Evolutionary conservation across 805 yeast species (phyloP), one percentile per base, ranked within the genome.

Genomic region (Millerozyma miso): DNA sequence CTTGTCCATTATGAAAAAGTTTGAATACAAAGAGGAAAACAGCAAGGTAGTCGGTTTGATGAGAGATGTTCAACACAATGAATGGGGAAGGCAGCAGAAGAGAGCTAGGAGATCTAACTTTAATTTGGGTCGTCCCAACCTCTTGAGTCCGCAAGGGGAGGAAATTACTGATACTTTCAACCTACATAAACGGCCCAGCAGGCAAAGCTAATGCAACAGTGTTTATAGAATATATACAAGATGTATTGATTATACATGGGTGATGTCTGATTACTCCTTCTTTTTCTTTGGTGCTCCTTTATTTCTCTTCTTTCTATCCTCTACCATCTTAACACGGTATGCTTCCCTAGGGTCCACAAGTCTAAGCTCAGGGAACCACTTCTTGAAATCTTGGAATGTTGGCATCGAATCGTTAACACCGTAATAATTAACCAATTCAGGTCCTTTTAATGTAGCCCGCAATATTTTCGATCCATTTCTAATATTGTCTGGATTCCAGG

Each of bases 251-350:
- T 15, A 4, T 19, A 2, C 20, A 12, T 18, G n/a, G 13, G 13
- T 32, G 17, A 18, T 3, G 18, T 19, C 10, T 8, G 38, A 19
- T 19, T 39, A 55, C 42, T 56, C 51, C 23, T 54, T 47, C 67
- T 76, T 79, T 73, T 86, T 86, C 72, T 82, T 79, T 54, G 93
- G 95, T 10, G 93, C 88, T 63, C 91, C 90, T 65, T 86, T 86
- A 65, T 88, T 90, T 79, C 93, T 85, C 76, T 85, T 82, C 73
- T 81, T 85, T 64, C 87, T 75, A 43, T 67, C 71, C 29, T 56
- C 79, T 17, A 80, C 81, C 79, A 80, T 80, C 45, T 70, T 75
- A 47, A 83, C 56, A 63, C 95, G 75, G 63, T 83, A 81, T 35
- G 74, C 78, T 59, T 86, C 95, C 46, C 77, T 79, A 42, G 83